phyloP scores from a whole-genome alignment of 495 filamentous ascomycete species.

The Penicillium bialowiezense region DNA sequence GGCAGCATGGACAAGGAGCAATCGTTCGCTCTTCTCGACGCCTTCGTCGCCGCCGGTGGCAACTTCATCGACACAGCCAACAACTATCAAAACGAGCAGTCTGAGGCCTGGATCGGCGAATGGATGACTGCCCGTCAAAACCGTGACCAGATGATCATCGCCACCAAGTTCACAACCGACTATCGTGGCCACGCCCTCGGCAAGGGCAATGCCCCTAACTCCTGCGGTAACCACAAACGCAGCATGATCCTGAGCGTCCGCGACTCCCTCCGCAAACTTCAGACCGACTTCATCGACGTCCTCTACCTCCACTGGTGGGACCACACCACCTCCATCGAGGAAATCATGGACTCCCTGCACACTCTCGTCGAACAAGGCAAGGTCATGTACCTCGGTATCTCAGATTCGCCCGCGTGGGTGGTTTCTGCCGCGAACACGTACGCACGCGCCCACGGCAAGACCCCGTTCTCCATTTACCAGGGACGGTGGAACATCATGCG shows the following conservation, averaged over 20 bases:
- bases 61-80: slow-evolving; percentile 56
- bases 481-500: slow-evolving; percentile 56
- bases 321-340: slow-evolving; percentile 53
- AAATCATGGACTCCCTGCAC: slow-evolving; percentile 60
- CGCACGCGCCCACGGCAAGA: slow-evolving; percentile 57
- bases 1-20: slow-evolving; percentile 47
- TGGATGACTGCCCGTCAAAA: slow-evolving; percentile 54
- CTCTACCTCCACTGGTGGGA: slow-evolving; percentile 65
- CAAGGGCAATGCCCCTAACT: slow-evolving; percentile 51
- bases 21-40: slow-evolving; percentile 51
- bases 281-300: slow-evolving; percentile 64
- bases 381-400: slow-evolving; percentile 63
- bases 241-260: slow-evolving; percentile 54
- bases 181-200: slow-evolving; percentile 29
- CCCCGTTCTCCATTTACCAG: slow-evolving; percentile 63
- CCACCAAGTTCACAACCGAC: slow-evolving; percentile 63
- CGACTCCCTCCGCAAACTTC: slow-evolving; percentile 56
- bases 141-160: slow-evolving; percentile 67
- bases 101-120: slow-evolving; percentile 56
- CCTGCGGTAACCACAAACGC: slow-evolving; percentile 53
- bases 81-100: slow-evolving; percentile 55
- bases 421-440: slow-evolving; percentile 59
- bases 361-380: slow-evolving; percentile 55
- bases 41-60: slow-evolving; percentile 45
- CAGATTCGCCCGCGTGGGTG: slow-evolving; percentile 63